Base-by-base conservation (phyloP, 2,329 filamentous ascomycete species). In the Stachybotrys chartarum region DNA sequence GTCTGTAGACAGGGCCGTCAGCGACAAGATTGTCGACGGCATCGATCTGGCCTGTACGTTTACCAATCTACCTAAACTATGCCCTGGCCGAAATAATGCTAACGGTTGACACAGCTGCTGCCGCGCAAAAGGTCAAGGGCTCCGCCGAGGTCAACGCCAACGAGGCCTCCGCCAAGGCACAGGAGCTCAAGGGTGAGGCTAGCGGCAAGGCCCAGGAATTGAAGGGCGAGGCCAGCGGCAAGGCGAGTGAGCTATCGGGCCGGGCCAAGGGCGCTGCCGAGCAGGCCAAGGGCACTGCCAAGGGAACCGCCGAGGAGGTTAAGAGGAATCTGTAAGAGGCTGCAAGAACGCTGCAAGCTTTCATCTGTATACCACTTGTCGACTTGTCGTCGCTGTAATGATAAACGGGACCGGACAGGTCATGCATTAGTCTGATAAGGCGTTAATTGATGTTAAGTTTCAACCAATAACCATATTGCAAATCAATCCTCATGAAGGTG, bases 11-110 rank as follows among this genome's bases (percentile, higher is more conserved):
- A 76, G 81, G 32, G 76, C 72, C 52, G 81, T 87, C 47, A 78
- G 79, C 57, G 79, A 84, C 66, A 85, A 83, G 66, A 65, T 87
- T 17, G 79, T 85, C 31, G 80, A 82, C 45, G 82, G 81, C 16
- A 83, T 87, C 65, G 75, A 87, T 61, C 72, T 75, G 50, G 78
- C 79, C 51, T 68, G 84, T 85, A 74, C 57, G 79, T 74, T 42
- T 39, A 18, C 10, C 5, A n/a, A 4, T 51, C 17, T 12, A 16
- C 24, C 16, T 17, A 3, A 16, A 51, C 7, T n/a, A 45, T 24
- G 4, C 24, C 24, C 24, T n/a, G 24, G 4, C 24, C 24, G 24
- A 5, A 3, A 47, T 8, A 17, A 51, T 46, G 32, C 56, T 64
- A 46, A 64, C 58, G 24, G 7, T 11, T 51, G n/a, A 51, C 77